These are phyloP conservation scores for Hymenoscyphus fraxineus DNA, from an alignment of 2,329 filamentous ascomycete species.

Conservation along the genomic window DNA sequence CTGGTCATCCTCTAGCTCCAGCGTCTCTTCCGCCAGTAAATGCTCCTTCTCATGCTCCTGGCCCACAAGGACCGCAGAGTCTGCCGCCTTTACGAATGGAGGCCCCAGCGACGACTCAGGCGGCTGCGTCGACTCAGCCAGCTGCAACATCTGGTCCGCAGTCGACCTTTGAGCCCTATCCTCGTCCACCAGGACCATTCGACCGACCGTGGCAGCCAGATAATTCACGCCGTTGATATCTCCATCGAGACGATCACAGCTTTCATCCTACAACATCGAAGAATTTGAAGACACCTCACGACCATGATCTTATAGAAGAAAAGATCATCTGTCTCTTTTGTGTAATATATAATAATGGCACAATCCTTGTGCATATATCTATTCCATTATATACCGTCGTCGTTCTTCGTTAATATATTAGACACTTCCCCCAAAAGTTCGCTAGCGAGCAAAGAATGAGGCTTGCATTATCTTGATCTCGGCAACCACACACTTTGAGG, in stretches of 20 bases:
- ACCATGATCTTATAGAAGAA: background rate
- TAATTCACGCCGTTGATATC: conserved; percentile 21
- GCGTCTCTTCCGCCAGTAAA: conserved; percentile 29
- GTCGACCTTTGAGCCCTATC: conserved; percentile 26
- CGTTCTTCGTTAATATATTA: background rate
- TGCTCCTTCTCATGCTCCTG: conserved; percentile 20
- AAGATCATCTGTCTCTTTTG: conserved; percentile 16
- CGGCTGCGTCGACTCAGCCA: conserved; percentile 13
- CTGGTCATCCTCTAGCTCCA: conserved; percentile 27
- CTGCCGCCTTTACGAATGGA: conserved; percentile 34
- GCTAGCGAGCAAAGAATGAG: background rate
- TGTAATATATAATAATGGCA: conserved; percentile 20
- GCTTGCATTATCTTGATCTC: background rate
- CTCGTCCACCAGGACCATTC: conserved; percentile 22
- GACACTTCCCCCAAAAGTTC: background rate
- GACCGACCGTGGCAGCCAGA: conserved; percentile 31
- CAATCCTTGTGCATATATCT: background rate
- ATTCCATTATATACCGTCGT: background rate
- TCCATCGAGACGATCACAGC: background rate
- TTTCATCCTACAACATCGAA: background rate
- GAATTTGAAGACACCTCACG: background rate
- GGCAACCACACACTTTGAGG: too few relatives aligned
- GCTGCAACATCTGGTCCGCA: conserved; percentile 22
- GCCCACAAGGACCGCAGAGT: conserved; percentile 21
- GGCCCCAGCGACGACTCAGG: conserved; percentile 19